A percentile compares a stretch with the other conserved stretches of the same genome.
Evolutionary conservation across 2,329 filamentous ascomycete genomes (phyloP).

Genomic region (Talaromyces rugulosus): DNA sequence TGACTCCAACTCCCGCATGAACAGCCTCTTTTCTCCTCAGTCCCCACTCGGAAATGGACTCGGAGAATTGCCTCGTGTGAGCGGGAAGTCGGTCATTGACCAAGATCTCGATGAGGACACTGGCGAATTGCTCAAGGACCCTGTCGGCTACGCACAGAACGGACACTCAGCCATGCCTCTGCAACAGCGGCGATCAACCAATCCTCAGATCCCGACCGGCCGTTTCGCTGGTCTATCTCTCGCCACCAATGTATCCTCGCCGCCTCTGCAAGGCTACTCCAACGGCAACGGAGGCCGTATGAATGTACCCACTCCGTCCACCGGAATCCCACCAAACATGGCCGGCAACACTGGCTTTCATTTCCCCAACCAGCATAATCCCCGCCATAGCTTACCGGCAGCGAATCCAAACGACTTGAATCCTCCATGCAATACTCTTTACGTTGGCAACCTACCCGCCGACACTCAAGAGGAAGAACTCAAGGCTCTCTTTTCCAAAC

Average conservation of each 20-base stretch:
- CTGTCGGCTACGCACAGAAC: constrained; percentile 66
- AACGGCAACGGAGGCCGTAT: constrained; percentile 47
- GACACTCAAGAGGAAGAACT: constrained; percentile 94
- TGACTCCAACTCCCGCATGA: constrained; percentile 46
- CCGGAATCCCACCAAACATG: constrained; percentile 55
- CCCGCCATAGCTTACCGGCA: constrained; percentile 70
- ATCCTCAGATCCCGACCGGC: constrained; percentile 65
- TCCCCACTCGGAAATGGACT: constrained; percentile 56
- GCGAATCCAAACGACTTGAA: constrained; percentile 95
- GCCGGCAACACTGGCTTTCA: constrained; percentile 51
- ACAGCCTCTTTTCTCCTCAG: constrained; percentile 58
- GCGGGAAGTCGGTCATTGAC: constrained; percentile 61
- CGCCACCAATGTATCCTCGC: constrained; percentile 60
- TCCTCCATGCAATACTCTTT: constrained; percentile 94
- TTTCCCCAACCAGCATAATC: constrained; percentile 54
- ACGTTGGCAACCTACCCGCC: constrained; percentile 92
- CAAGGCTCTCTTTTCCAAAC: constrained; percentile 87
- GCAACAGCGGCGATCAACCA: constrained; percentile 61
- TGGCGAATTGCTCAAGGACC: constrained; percentile 58
- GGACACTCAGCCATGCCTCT: constrained; percentile 44
- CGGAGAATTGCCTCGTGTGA: constrained; percentile 48
- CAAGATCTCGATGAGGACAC: constrained; percentile 63
- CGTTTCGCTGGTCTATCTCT: constrained; percentile 68
- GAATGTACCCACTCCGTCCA: constrained; percentile 48
- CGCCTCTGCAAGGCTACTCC: constrained; percentile 52